Conservation (phyloP, 768 basidiomycete species). For the Lyophyllum decastes region DNA sequence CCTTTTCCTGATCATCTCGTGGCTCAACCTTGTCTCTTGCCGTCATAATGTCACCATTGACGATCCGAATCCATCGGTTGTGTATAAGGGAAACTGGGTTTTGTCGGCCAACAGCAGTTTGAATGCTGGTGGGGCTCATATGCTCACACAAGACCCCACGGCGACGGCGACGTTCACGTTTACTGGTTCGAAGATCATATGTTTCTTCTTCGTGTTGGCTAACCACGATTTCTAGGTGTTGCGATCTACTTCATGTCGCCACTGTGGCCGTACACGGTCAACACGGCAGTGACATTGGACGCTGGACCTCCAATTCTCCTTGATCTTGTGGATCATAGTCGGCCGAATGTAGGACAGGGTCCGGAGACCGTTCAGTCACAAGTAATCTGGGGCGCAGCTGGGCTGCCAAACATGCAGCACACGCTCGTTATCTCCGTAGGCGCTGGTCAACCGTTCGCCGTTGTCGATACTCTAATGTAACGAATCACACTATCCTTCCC, state of each 20-base stretch:
- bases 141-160: conserved; percentile 20
- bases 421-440: conserved; percentile 40
- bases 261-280: conserved; percentile 47
- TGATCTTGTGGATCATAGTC: conserved; percentile 39
- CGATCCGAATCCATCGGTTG: conserved; percentile 30
- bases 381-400: conserved; percentile 38
- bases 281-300: conserved; percentile 41
- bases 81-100: conserved; percentile 32
- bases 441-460: conserved; percentile 31
- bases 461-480: conserved; percentile 43
- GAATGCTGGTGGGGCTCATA: conserved; percentile 33
- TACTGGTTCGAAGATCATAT: conserved; percentile 30
- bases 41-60: conserved; percentile 34
- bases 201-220: neutral
- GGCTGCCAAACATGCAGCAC: conserved; percentile 33
- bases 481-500: conserved; percentile 9
- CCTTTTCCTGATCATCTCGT: conserved; percentile 15
- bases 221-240: conserved; percentile 29
- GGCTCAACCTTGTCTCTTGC: conserved; percentile 14
- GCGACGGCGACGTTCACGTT: conserved; percentile 45
- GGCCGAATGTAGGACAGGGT: conserved; percentile 29
- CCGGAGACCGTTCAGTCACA: conserved; percentile 38
- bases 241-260: conserved; percentile 46
- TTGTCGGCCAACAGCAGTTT: conserved; percentile 28
- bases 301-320: conserved; percentile 30